These are phyloP conservation scores for Conidiobolus coronatus DNA, from an alignment of 371 early-diverging fungal species.

Conservation along the genomic window DNA sequence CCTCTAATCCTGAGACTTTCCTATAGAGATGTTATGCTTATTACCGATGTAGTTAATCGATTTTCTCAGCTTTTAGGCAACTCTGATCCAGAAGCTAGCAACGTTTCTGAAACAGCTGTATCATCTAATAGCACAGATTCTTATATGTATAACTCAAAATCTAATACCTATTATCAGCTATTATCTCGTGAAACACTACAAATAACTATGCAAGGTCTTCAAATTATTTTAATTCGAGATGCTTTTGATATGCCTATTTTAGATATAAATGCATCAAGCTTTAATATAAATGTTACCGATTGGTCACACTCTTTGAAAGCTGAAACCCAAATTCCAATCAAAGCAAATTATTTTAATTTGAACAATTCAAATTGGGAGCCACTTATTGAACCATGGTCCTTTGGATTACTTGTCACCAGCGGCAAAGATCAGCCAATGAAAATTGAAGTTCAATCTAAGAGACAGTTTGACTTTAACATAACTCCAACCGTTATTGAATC, in stretches of 20 bases:
- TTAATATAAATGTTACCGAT: constrained; percentile 52
- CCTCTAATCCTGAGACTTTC: constrained; percentile 40
- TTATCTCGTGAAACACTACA: background rate
- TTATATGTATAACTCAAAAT: too few relatives aligned
- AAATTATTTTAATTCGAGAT: constrained; percentile 78
- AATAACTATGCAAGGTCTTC: constrained; percentile 40
- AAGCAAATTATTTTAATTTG: constrained; percentile 79
- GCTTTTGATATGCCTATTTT: constrained; percentile 75
- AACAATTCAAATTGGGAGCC: constrained; percentile 98
- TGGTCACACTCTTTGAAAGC: constrained; percentile 68
- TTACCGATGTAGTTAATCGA: constrained; percentile 55
- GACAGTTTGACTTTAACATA: constrained; percentile 48
- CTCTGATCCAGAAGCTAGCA: constrained; percentile 1
- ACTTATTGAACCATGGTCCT: constrained; percentile 75
- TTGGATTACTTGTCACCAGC: constrained; percentile 20
- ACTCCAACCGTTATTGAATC: constrained; percentile 57
- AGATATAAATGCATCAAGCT: constrained; percentile 54
- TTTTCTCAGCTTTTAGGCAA: constrained; percentile 30
- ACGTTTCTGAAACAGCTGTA: background rate
- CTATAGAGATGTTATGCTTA: constrained; percentile 63
- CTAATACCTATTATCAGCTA: background rate
- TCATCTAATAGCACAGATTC: background rate
- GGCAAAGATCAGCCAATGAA: background rate
- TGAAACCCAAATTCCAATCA: constrained; percentile 38
- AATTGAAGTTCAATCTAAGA: constrained; percentile 28